Evolutionary conservation across 73 alveolate genomes (phyloP).

Genomic region (Symbiodinium natans): DNA sequence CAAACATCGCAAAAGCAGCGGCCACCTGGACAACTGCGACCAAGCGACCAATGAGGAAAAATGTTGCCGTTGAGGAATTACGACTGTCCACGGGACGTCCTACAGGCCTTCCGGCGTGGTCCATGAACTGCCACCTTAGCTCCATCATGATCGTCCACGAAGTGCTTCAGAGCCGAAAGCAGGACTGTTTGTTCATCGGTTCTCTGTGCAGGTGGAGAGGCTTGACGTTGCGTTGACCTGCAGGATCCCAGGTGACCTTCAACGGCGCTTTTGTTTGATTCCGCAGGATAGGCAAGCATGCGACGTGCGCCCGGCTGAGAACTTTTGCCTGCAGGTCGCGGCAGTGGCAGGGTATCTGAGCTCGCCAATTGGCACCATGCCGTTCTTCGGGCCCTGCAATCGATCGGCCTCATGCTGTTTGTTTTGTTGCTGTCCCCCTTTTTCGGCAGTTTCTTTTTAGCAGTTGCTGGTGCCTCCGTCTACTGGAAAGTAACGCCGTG

Average conservation of each 20-base stretch:
- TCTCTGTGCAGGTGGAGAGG: not conserved
- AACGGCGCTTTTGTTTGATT: not conserved
- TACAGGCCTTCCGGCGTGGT: not conserved
- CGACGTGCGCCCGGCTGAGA: not conserved
- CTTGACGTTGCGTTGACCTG: not conserved
- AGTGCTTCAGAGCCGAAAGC: no score
- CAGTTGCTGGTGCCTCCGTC: not conserved
- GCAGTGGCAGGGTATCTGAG: not conserved
- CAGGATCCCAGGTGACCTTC: not conserved
- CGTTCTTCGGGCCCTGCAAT: conserved; percentile 1
- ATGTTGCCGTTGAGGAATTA: not conserved
- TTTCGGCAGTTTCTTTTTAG: no score
- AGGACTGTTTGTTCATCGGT: no score
- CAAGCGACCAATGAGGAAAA: not conserved
- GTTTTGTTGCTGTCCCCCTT: no score
- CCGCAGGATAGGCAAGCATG: no score
- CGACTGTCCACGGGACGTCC: not conserved
- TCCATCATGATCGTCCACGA: not conserved
- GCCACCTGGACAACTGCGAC: not conserved
- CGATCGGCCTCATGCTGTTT: not conserved
- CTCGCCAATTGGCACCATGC: not conserved
- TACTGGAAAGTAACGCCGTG: not conserved
- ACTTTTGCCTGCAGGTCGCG: not conserved
- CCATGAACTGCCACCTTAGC: not conserved
- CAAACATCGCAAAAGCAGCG: not conserved